Percentiles rank a stretch among this genome's conserved stretches.
These are phyloP conservation scores for Xerocomellus amylosporus DNA, from an alignment of 768 basidiomycete species.

Conservation along the genomic window DNA sequence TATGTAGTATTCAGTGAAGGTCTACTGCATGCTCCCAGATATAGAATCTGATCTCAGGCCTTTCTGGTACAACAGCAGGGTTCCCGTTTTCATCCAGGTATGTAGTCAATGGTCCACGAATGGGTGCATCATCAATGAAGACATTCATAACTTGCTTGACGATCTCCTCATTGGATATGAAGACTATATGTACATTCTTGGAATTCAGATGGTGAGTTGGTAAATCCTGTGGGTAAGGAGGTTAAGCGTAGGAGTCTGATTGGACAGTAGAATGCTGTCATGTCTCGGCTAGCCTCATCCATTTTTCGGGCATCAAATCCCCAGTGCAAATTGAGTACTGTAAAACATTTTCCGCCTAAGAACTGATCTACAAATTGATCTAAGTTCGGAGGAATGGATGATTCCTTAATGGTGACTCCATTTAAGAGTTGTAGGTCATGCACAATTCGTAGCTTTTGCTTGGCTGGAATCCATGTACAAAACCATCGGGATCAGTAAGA, in stretches of 20 bases:
- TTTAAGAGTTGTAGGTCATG: neutral
- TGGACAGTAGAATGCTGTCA: neutral
- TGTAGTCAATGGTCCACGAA: neutral
- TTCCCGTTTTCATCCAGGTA: neutral
- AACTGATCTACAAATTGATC: neutral
- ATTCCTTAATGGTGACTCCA: neutral
- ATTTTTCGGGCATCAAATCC: neutral
- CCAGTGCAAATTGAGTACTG: neutral
- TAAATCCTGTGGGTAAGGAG: neutral
- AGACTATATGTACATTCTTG: neutral
- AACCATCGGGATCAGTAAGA: neutral
- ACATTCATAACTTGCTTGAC: neutral
- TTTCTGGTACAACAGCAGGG: neutral
- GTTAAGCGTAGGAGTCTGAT: neutral
- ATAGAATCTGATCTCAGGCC: neutral
- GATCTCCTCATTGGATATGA: neutral
- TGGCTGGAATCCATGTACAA: neutral
- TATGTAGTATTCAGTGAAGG: neutral
- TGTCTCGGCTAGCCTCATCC: neutral
- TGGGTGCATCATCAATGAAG: neutral
- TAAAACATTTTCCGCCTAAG: neutral
- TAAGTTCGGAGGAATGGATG: neutral
- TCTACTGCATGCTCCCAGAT: neutral
- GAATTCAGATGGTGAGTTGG: neutral
- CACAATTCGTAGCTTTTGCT: neutral